Base-by-base conservation (phyloP, 139 green algal species). In the Tetradesmus obliquus region DNA sequence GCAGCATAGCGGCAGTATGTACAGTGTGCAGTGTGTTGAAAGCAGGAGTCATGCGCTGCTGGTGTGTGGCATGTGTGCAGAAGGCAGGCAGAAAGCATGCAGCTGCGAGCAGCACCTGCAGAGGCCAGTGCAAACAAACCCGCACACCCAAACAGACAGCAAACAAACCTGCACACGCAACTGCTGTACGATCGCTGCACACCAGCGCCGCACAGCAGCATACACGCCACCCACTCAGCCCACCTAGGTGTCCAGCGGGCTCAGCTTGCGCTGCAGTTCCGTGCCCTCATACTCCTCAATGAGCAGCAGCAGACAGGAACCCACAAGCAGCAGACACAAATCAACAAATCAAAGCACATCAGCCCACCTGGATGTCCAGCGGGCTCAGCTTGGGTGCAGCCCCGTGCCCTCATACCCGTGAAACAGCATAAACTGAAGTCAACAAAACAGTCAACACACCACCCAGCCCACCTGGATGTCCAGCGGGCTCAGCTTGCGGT, bases 321-420 rank as follows among this genome's bases (percentile, higher is more conserved):
- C 7, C 57, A 66, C 57, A 66, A 7, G 7, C 60, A 71, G 32
- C 32, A 45, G 32, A 45, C 32, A 45, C 32, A 45, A 45, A 45
- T 45, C 32, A 45, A 45, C 32, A 45, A 45, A 45, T 45, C 32
- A 45, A 45, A 45, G 60, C 60, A 72, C 10, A 72, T 72, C 60
- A 72, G 32, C 91, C 0, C 66, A 94, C 93, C 94, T 96, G 91
- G 45, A 95, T 3, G 91, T 96, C 94, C 81, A 95, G 90, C 76
- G 91, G 76, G 5, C 91, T 93, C 32, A 95, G 92, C 86, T 94
- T 93, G 74, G 90, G 45, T 85, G 91, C 72, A 96, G 87, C 22
- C 95, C 95, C 0, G 93, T 95, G 51, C 58, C 62, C 71, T 95
- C 94, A 80, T 96, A 96, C 92, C 95, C 93, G 54, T 96, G 71